Evolutionary conservation across 2,329 filamentous ascomycete genomes (phyloP).

Genomic region (Talaromyces sp.): DNA sequence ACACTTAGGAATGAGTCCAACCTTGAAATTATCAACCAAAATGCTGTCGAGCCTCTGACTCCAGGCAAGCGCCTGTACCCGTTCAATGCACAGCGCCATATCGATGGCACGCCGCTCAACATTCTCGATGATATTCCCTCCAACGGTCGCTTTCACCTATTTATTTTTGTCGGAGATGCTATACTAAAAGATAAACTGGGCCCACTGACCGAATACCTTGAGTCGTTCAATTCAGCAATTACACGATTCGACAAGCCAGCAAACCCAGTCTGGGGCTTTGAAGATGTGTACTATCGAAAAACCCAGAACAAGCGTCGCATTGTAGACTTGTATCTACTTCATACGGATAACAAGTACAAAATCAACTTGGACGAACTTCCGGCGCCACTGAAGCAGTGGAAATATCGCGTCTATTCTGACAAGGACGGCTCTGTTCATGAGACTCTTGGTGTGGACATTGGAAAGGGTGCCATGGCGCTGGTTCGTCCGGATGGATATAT

Average conservation of each 20-base stretch:
- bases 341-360: background rate
- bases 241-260: background rate
- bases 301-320: background rate
- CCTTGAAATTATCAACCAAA: background rate
- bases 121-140: conserved; percentile 1
- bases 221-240: background rate
- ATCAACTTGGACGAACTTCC: background rate
- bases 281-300: background rate
- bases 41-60: background rate
- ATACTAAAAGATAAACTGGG: background rate
- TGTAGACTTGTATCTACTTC: background rate
- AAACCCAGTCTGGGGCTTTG: background rate
- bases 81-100: background rate
- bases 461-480: background rate
- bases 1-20: background rate
- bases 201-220: background rate
- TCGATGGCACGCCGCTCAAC: background rate
- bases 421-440: background rate
- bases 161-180: background rate
- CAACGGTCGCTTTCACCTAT: conserved; percentile 2
- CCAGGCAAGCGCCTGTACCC: conserved; percentile 2
- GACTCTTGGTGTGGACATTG: background rate
- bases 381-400: background rate
- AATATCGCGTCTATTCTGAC: background rate
- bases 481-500: background rate